Evolutionary conservation across 2,329 filamentous ascomycete genomes (phyloP).

Genomic region (Diplodia scrobiculata): DNA sequence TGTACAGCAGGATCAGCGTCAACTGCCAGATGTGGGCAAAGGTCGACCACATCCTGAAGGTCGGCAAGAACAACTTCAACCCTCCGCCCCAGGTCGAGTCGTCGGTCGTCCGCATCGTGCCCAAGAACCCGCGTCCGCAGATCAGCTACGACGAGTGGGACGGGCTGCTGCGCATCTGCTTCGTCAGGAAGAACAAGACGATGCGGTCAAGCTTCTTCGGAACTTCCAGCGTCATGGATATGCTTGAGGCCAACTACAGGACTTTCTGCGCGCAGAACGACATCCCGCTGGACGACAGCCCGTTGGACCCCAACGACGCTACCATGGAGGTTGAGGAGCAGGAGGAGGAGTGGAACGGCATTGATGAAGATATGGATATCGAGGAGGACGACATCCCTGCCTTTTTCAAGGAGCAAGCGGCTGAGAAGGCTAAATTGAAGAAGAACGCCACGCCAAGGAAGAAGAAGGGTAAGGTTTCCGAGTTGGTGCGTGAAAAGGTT

Average conservation of each 20-base stretch:
- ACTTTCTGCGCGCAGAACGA: conserved; percentile 88
- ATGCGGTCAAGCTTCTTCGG: conserved; percentile 79
- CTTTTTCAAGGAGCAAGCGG: conserved; percentile 72
- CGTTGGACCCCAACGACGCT: conserved; percentile 48
- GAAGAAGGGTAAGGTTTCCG: conserved; percentile 76
- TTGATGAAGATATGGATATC: conserved; percentile 61
- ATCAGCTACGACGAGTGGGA: conserved; percentile 97
- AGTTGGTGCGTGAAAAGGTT: conserved; percentile 85
- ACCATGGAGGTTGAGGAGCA: conserved; percentile 54
- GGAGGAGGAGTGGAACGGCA: conserved; percentile 53
- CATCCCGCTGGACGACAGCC: conserved; percentile 69
- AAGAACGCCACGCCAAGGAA: conserved; percentile 60
- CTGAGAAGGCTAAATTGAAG: conserved; percentile 58
- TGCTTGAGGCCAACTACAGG: conserved; percentile 86
- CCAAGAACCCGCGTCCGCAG: conserved; percentile 80
- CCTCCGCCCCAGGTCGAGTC: conserved; percentile 91
- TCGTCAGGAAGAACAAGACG: conserved; percentile 88
- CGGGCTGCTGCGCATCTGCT: conserved; percentile 78
- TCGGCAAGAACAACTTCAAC: conserved; percentile 94
- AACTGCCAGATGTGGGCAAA: conserved; percentile 92
- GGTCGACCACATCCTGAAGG: conserved; percentile 78
- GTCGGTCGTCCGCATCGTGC: conserved; percentile 85
- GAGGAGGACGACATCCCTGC: conserved; percentile 67
- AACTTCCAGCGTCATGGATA: conserved; percentile 74
- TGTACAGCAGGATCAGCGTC: conserved; percentile 87